These are phyloP conservation scores for Zygosaccharomyces pseudobailii DNA, from an alignment of 1,139 yeast genomes.

Conservation along the genomic window DNA sequence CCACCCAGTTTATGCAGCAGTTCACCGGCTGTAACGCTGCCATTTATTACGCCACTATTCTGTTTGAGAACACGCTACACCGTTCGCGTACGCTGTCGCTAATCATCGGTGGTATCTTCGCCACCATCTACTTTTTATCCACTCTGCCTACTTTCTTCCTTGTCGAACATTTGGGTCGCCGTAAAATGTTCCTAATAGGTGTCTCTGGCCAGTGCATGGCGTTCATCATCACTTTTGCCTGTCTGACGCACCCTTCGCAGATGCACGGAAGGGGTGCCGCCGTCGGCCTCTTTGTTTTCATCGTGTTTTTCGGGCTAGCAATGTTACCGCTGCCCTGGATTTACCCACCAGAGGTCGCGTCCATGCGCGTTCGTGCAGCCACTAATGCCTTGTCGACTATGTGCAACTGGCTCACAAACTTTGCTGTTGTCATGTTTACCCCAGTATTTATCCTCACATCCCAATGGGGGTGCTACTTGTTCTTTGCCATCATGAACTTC, in stretches of 20 bases:
- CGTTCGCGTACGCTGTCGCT: slow-evolving; percentile 49
- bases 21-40: slow-evolving; percentile 66
- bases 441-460: slow-evolving; percentile 42
- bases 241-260: slow-evolving; percentile 35
- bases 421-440: slow-evolving; percentile 46
- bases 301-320: slow-evolving; percentile 39
- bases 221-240: slow-evolving; percentile 40
- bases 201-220: slow-evolving; percentile 40
- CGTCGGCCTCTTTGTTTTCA: slow-evolving; percentile 44
- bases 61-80: slow-evolving; percentile 52
- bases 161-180: slow-evolving; percentile 65
- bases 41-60: slow-evolving; percentile 60
- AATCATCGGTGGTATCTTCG: slow-evolving; percentile 60
- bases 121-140: slow-evolving; percentile 58
- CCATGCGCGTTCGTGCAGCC: slow-evolving; percentile 41
- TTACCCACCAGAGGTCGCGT: slow-evolving; percentile 44
- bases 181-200: slow-evolving; percentile 42
- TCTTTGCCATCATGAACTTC: slow-evolving; percentile 40
- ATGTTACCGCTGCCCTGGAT: slow-evolving; percentile 43
- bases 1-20: slow-evolving; percentile 52
- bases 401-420: slow-evolving; percentile 49
- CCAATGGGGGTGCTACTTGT: slow-evolving; percentile 42
- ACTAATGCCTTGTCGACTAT: slow-evolving; percentile 45
- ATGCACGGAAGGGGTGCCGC: slow-evolving; percentile 43
- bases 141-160: slow-evolving; percentile 61